Evolutionary conservation across 495 filamentous ascomycete species (phyloP).

Genomic region (Aspergillus hancockii): DNA sequence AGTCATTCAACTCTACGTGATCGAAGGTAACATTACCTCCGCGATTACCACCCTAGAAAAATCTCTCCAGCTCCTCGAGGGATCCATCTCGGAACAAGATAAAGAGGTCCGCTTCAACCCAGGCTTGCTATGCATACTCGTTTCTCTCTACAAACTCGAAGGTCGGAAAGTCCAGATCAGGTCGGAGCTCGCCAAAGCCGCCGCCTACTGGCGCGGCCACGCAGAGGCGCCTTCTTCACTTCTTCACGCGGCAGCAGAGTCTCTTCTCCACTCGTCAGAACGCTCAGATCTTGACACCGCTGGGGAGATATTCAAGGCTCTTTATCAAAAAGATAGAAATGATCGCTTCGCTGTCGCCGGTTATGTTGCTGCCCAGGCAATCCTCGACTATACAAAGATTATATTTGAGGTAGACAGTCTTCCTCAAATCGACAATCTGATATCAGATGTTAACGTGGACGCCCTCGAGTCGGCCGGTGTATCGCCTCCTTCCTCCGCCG

Average conservation of each 20-base stretch:
- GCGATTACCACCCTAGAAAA: constrained; percentile 75
- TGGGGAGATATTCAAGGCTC: constrained; percentile 69
- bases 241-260: constrained; percentile 74
- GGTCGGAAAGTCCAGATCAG: constrained; percentile 74
- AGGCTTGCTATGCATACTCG: constrained; percentile 78
- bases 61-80: constrained; percentile 72
- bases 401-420: constrained; percentile 62
- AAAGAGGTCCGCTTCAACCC: constrained; percentile 77
- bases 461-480: constrained; percentile 79
- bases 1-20: constrained; percentile 80
- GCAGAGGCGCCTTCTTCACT: constrained; percentile 57
- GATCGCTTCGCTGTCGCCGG: constrained; percentile 74
- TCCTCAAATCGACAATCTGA: constrained; percentile 64
- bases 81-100: constrained; percentile 60
- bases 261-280: constrained; percentile 73
- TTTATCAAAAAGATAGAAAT: constrained; percentile 60
- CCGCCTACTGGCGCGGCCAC: constrained; percentile 71
- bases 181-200: constrained; percentile 74
- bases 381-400: constrained; percentile 60
- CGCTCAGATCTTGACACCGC: constrained; percentile 66
- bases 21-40: constrained; percentile 69
- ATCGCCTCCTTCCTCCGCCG: constrained; percentile 52
- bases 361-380: constrained; percentile 79
- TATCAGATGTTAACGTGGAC: constrained; percentile 63
- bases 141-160: constrained; percentile 78